A percentile compares a stretch with the other conserved stretches of the same genome.
phyloP scores from a whole-genome alignment of 257 asterid genomes.

The Petrea volubilis region DNA sequence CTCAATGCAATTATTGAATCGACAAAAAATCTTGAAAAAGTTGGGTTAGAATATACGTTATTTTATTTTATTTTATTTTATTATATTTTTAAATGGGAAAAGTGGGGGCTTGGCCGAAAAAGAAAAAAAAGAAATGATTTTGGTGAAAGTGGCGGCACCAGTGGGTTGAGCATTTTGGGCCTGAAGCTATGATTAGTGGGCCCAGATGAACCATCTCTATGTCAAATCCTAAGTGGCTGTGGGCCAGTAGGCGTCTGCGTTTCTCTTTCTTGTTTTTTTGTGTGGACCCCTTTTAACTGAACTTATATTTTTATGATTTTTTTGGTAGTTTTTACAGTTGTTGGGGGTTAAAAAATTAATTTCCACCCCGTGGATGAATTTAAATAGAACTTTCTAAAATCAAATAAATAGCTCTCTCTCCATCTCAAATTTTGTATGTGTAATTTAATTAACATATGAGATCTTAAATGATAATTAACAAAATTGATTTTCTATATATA shows the following conservation, averaged over 20 bases:
- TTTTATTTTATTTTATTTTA: background rate
- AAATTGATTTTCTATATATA: no score
- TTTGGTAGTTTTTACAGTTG: slow-evolving; percentile 33
- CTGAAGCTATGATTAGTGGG: slow-evolving; percentile 46
- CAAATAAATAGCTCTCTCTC: background rate
- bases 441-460: no score
- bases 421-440: no score
- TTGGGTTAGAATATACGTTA: slow-evolving; percentile 7
- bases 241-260: slow-evolving; percentile 37
- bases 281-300: slow-evolving; percentile 29
- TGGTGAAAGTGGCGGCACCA: slow-evolving; percentile 30
- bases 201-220: slow-evolving; percentile 49
- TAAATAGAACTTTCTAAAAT: background rate
- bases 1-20: background rate
- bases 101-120: slow-evolving; percentile 1
- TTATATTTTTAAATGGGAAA: background rate
- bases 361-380: background rate
- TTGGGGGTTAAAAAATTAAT: background rate
- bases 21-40: background rate
- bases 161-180: slow-evolving; percentile 64
- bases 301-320: background rate
- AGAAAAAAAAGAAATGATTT: background rate
- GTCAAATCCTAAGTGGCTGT: slow-evolving; percentile 31
- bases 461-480: no score
- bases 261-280: slow-evolving; percentile 32